These are phyloP conservation scores for Aspergillus coremiiformis DNA, from an alignment of 495 filamentous ascomycete genomes.

Conservation along the genomic window DNA sequence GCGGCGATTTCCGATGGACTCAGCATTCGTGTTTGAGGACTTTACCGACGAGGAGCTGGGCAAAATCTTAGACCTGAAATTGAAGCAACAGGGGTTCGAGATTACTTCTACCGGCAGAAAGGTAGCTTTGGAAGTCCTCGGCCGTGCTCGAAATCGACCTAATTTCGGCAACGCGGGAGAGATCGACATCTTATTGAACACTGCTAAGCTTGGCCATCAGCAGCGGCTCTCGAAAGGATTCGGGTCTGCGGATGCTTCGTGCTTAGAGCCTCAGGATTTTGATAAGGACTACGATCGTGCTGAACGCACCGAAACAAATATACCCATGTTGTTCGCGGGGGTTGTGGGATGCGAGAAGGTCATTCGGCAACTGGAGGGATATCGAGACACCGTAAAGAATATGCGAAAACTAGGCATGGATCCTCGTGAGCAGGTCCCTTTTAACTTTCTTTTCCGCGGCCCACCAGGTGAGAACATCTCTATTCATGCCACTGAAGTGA, in stretches of 20 bases:
- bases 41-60: conserved; percentile 53
- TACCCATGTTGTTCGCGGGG: conserved; percentile 54
- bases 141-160: conserved; percentile 35
- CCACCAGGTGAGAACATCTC: conserved; percentile 45
- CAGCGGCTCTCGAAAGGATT: conserved; percentile 24
- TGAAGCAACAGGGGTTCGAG: conserved; percentile 38
- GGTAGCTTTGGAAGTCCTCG: conserved; percentile 36
- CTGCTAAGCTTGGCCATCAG: conserved; percentile 54
- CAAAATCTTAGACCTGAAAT: conserved; percentile 47
- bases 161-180: conserved; percentile 53
- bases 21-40: conserved; percentile 65
- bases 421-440: conserved; percentile 49
- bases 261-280: conserved; percentile 59
- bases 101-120: conserved; percentile 34
- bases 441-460: conserved; percentile 57
- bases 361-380: conserved; percentile 51
- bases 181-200: conserved; percentile 57
- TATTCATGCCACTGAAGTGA: not conserved
- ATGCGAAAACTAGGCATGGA: conserved; percentile 48
- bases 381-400: conserved; percentile 46
- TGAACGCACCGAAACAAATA: conserved; percentile 41
- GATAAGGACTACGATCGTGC: conserved; percentile 58
- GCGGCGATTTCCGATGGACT: conserved; percentile 58
- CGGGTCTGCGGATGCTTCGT: not conserved
- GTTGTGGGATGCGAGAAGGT: conserved; percentile 59